Percentiles rank a stretch among this genome's conserved stretches.
phyloP scores from a whole-genome alignment of 2,329 filamentous ascomycete species.

The Clarireedia monteithiana region DNA sequence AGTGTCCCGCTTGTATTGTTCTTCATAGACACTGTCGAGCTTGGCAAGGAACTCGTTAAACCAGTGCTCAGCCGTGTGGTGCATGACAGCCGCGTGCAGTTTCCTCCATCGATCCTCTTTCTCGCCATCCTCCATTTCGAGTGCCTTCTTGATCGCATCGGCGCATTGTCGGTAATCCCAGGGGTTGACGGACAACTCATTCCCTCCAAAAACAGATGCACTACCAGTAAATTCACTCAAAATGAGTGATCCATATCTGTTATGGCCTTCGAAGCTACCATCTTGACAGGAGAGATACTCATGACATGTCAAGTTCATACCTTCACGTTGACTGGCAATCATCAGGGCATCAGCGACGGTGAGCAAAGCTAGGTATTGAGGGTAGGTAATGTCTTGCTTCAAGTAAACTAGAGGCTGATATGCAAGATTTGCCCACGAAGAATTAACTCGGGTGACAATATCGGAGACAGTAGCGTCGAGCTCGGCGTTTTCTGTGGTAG shows the following conservation, averaged over 20 bases:
- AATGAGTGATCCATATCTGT: conserved; percentile 83
- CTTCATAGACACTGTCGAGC: conserved; percentile 69
- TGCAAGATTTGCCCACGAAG: conserved; percentile 78
- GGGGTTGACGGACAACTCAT: conserved; percentile 82
- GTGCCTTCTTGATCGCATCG: conserved; percentile 72
- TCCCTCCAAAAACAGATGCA: conserved; percentile 71
- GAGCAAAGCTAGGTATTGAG: conserved; percentile 86
- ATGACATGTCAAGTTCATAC: conserved; percentile 94
- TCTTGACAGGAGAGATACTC: conserved; percentile 94
- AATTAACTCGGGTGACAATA: conserved; percentile 92
- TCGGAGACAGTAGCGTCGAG: conserved; percentile 84
- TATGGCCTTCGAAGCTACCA: conserved; percentile 57
- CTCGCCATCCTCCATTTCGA: conserved; percentile 73
- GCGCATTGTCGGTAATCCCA: conserved; percentile 91
- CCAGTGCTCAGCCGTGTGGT: conserved; percentile 82
- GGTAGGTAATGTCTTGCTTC: conserved; percentile 88
- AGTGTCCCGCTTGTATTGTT: conserved; percentile 78
- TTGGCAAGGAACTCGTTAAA: conserved; percentile 65
- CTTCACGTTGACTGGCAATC: conserved; percentile 91
- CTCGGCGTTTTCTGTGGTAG: conserved; percentile 80
- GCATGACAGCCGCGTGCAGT: conserved; percentile 64
- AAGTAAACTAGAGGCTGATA: conserved; percentile 91
- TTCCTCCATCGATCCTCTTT: conserved; percentile 67
- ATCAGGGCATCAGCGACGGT: conserved; percentile 86
- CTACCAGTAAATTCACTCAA: conserved; percentile 94